Conservation (phyloP, 2,329 filamentous ascomycete genomes). For the Xylariaceae sp. region DNA sequence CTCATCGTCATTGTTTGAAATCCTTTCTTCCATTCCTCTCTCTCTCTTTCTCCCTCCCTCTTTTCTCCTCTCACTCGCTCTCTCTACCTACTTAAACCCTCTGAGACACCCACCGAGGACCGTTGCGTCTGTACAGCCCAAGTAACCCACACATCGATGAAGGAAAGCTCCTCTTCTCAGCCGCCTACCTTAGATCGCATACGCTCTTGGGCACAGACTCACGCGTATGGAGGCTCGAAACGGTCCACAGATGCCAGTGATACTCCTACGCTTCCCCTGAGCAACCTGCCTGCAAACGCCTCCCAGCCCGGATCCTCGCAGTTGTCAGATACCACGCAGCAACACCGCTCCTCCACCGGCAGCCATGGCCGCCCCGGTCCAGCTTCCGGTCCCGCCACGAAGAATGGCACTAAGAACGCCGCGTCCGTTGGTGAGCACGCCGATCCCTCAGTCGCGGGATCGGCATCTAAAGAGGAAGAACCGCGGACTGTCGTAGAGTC, state of each 20-base stretch:
- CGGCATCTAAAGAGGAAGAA: constrained; percentile 46
- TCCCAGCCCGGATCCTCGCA: constrained; percentile 17
- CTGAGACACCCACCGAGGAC: constrained; percentile 19
- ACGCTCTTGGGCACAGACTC: constrained; percentile 50
- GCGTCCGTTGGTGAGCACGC: constrained; percentile 30
- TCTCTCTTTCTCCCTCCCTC: constrained; percentile 3
- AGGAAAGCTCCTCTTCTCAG: constrained; percentile 50
- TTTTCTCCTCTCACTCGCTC: constrained; percentile 19
- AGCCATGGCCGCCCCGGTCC: constrained; percentile 19
- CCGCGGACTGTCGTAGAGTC: constrained; percentile 52
- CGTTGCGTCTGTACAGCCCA: constrained; percentile 34
- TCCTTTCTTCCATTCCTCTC: neutral
- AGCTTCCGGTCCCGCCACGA: constrained; percentile 19
- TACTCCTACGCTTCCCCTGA: constrained; percentile 39
- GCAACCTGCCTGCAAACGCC: constrained; percentile 26
- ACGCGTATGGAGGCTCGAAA: constrained; percentile 50
- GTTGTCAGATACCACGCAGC: constrained; percentile 18
- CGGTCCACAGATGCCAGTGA: constrained; percentile 34
- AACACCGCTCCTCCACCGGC: constrained; percentile 20
- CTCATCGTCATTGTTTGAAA: neutral
- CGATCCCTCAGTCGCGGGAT: constrained; percentile 32
- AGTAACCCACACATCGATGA: constrained; percentile 48
- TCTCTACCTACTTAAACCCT: neutral
- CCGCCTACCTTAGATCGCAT: constrained; percentile 51
- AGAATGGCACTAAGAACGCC: constrained; percentile 21